Percentiles rank a stretch among this genome's conserved stretches.
Conservation (phyloP, 805 yeast genomes). For the Hanseniaspora taiwanica region DNA sequence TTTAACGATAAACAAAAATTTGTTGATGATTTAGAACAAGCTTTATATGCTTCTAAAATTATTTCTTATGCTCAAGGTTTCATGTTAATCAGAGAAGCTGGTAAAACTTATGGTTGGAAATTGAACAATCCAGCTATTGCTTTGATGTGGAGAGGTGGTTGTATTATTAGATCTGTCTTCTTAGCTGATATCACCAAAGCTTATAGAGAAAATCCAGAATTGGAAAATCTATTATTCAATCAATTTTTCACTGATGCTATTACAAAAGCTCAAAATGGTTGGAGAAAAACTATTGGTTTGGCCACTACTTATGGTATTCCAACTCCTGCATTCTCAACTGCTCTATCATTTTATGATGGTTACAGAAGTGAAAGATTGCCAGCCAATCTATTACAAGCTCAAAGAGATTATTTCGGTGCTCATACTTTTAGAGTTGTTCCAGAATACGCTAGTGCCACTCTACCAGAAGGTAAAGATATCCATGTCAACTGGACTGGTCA, state of each 20-base stretch:
- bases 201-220: constrained; percentile 82
- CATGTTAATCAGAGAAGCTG: constrained; percentile 98
- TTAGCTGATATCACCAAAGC: constrained; percentile 94
- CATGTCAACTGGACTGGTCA: constrained; percentile 99
- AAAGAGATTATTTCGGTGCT: constrained; percentile 99
- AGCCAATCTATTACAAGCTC: constrained; percentile 97
- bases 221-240: constrained; percentile 92
- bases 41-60: constrained; percentile 94
- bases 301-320: constrained; percentile 85
- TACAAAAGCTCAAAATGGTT: constrained; percentile 83
- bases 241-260: constrained; percentile 89
- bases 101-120: constrained; percentile 92
- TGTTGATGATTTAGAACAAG: constrained; percentile 92
- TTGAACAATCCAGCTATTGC: constrained; percentile 97
- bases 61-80: constrained; percentile 98
- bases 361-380: constrained; percentile 92
- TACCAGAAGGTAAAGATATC: constrained; percentile 71
- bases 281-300: constrained; percentile 79
- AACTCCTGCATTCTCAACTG: constrained; percentile 95
- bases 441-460: constrained; percentile 59
- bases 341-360: constrained; percentile 96
- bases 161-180: constrained; percentile 98
- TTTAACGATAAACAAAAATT: constrained; percentile 69
- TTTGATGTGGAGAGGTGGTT: constrained; percentile 99
- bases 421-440: constrained; percentile 96